These are phyloP conservation scores for Raphanus hybrid DNA, from an alignment of 441 rosid genomes.

Conservation along the genomic window DNA sequence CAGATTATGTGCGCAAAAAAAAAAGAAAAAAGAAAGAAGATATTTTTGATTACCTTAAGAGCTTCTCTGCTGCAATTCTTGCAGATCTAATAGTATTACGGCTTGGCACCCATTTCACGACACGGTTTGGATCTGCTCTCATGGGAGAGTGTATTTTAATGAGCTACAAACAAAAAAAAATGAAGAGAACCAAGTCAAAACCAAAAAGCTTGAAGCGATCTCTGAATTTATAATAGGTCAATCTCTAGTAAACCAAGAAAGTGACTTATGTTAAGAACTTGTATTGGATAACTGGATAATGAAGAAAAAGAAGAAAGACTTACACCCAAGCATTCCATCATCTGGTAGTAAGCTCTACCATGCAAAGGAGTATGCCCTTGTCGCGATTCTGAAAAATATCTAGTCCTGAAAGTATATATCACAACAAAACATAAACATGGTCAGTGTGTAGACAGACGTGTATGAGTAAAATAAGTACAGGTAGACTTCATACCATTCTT, in stretches of 20 bases:
- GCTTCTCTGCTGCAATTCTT: slow-evolving; percentile 83
- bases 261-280: too few relatives aligned
- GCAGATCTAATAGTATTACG: slow-evolving; percentile 67
- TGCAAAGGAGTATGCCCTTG: slow-evolving; percentile 96
- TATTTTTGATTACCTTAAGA: slow-evolving; percentile 59
- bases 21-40: neutral
- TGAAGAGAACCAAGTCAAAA: slow-evolving; percentile 23
- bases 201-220: slow-evolving; percentile 9
- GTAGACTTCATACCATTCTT: slow-evolving; percentile 73
- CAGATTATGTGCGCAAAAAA: neutral
- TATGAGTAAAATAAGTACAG: neutral
- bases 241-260: neutral
- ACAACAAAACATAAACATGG: slow-evolving; percentile 1
- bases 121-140: slow-evolving; percentile 75
- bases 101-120: slow-evolving; percentile 79
- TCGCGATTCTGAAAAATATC: slow-evolving; percentile 95
- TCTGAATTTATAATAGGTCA: slow-evolving; percentile 11
- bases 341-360: slow-evolving; percentile 96
- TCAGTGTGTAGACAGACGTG: neutral
- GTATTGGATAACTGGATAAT: neutral
- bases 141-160: slow-evolving; percentile 95
- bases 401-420: slow-evolving; percentile 63
- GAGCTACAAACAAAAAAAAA: slow-evolving; percentile 54
- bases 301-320: slow-evolving; percentile 39
- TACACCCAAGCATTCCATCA: slow-evolving; percentile 99